Percentiles rank a stretch among this genome's conserved stretches.
phyloP scores from a whole-genome alignment of 2,329 filamentous ascomycete species.

The Cercospora citrullina region DNA sequence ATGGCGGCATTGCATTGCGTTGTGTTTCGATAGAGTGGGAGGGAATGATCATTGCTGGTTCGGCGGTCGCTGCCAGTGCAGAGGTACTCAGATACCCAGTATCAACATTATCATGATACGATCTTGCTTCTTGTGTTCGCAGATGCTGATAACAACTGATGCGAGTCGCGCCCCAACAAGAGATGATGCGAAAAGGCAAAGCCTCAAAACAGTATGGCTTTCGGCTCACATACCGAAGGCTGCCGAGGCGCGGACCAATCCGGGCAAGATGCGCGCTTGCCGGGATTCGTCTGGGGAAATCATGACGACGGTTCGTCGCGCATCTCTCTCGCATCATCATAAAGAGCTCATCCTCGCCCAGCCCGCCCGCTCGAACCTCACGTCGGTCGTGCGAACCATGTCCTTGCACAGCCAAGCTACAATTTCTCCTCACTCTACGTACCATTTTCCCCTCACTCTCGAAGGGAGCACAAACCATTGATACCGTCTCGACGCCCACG shows the following conservation, averaged over 20 bases:
- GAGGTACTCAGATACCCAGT: neutral
- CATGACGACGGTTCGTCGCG: conserved; percentile 11
- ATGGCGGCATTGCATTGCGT: conserved; percentile 18
- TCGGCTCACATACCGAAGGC: conserved; percentile 7
- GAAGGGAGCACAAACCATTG: neutral
- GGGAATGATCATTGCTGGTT: neutral
- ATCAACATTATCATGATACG: neutral
- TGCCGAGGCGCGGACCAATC: conserved; percentile 5
- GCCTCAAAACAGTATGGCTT: conserved; percentile 3
- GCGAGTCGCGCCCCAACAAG: neutral
- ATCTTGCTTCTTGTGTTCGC: neutral
- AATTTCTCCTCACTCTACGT: conserved; percentile 16
- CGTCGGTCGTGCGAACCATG: conserved; percentile 7
- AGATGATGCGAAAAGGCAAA: neutral
- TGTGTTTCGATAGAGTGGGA: neutral
- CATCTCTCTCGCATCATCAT: neutral
- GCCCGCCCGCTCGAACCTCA: neutral
- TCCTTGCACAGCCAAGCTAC: conserved; percentile 12
- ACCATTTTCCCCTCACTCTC: conserved; percentile 8
- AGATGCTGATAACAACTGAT: neutral
- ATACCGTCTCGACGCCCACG: neutral
- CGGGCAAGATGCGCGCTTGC: conserved; percentile 3
- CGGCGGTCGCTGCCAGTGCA: neutral
- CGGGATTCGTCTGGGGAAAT: conserved; percentile 7
- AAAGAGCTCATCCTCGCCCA: neutral